Evolutionary conservation across 2,329 filamentous ascomycete species (phyloP), one percentile per base, ranked within the genome.

Genomic region (Beauveria sp.): DNA sequence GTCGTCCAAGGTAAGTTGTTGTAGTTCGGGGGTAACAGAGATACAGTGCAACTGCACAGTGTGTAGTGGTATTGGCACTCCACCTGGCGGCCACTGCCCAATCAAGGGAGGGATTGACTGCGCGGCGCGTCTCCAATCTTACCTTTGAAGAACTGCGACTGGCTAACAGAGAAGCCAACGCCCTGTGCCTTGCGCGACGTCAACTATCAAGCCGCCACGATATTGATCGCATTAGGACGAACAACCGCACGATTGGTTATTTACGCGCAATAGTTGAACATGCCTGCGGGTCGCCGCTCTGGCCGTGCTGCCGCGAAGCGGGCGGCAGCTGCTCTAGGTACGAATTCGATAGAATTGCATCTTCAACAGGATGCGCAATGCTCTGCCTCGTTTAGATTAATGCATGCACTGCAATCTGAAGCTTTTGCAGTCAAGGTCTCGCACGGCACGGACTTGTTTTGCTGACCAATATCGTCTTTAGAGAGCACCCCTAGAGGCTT

Each of bases 241-340:
- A 22, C 3, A 22, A 45, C 24, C 16, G 10, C 47, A 22, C 24
- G 30, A 51, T 43, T 43, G 24, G 30, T 20, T n/a, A 5, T 12
- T 8, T 14, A 9, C 9, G 9, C 38, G 20, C 49, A 20, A 53
- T 53, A 52, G 22, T 30, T 3, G 46, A 62, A 45, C 24, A 67
- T 65, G 65, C 51, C 65, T 60, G 62, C 65, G 52, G 78, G 78
- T 65, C 77, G 78, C 71, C 74, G 80, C 70, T 80, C 79, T 65
- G 80, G 80, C 64, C 78, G 80, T 72, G 79, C 80, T 66, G 80
- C 80, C 64, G 80, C 79, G 51, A 81, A 79, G 72, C 79, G 78
- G 70, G 79, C 80, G 63, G 78, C 79, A 64, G 79, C 79, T 65
- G 80, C 80, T 65, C 72, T 82, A 66, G 79, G 80, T 82, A 74